phyloP scores from a whole-genome alignment of 1,284 basidiomycete species.

The Cryptococcus amylolentus region DNA sequence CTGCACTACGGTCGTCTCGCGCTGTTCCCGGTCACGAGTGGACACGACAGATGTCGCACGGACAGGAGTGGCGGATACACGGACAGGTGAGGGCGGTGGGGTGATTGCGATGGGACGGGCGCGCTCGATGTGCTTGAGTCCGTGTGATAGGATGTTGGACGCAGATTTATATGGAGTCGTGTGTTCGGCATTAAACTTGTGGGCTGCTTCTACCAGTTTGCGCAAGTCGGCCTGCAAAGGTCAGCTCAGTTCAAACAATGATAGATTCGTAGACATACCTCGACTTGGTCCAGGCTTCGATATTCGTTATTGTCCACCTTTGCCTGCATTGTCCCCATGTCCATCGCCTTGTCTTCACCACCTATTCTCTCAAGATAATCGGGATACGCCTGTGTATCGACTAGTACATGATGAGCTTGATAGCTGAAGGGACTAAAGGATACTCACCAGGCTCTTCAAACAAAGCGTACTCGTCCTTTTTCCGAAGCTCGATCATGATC shows the following conservation, averaged over 20 bases:
- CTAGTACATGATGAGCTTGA: conserved; percentile 13
- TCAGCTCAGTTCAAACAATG: neutral
- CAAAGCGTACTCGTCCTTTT: conserved; percentile 45
- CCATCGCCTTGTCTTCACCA: conserved; percentile 49
- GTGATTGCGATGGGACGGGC: conserved; percentile 37
- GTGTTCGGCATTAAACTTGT: conserved; percentile 43
- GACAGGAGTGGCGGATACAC: conserved; percentile 20
- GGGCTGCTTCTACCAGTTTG: conserved; percentile 33
- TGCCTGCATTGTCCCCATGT: conserved; percentile 48
- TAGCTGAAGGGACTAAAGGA: neutral
- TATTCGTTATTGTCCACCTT: conserved; percentile 45
- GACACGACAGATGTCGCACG: conserved; percentile 21
- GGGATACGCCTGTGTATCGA: conserved; percentile 42
- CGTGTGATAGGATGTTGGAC: conserved; percentile 32
- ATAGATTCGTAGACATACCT: conserved; percentile 21
- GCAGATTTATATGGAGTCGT: conserved; percentile 42
- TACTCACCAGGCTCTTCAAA: conserved; percentile 41
- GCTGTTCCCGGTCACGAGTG: conserved; percentile 3
- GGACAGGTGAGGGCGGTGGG: conserved; percentile 37
- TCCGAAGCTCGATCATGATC: conserved; percentile 37
- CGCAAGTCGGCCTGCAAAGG: conserved; percentile 34
- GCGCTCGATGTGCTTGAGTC: conserved; percentile 45
- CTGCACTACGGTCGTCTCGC: conserved; percentile 16
- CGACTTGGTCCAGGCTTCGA: conserved; percentile 35
- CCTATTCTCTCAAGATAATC: conserved; percentile 46